Conservation (phyloP, 148 eudicot species). For the Persicaria tinctoria region DNA sequence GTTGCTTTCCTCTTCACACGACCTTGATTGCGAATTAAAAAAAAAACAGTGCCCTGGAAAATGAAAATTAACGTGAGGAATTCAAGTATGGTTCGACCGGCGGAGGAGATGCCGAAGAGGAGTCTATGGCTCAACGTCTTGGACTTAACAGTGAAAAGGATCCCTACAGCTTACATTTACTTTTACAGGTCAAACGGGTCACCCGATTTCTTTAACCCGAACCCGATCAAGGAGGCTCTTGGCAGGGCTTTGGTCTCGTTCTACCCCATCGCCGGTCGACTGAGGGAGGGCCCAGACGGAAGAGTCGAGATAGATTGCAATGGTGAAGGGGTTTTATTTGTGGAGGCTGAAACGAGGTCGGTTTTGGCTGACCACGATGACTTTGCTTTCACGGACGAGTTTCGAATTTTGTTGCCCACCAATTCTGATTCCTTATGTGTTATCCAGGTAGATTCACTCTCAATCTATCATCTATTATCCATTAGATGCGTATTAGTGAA, state of each 20-base stretch:
- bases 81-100: background rate
- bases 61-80: background rate
- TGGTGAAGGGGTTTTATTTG: slow-evolving; percentile 19
- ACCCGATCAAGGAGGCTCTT: background rate
- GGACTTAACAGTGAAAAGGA: background rate
- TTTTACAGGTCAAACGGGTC: slow-evolving; percentile 9
- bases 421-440: background rate
- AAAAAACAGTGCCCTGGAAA: background rate
- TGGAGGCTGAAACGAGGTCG: slow-evolving; percentile 18
- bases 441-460: slow-evolving; percentile 3
- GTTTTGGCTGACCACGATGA: slow-evolving; percentile 12
- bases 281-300: background rate
- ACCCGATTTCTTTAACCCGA: background rate
- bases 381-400: background rate
- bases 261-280: slow-evolving; percentile 1
- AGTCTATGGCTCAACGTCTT: background rate
- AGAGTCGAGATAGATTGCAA: slow-evolving; percentile 12
- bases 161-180: background rate
- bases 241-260: slow-evolving; percentile 2
- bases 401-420: slow-evolving; percentile 8
- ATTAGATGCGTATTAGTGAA: too few relatives aligned
- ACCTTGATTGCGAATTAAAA: too few relatives aligned
- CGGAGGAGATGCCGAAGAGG: background rate
- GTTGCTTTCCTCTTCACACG: too few relatives aligned
- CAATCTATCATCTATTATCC: too few relatives aligned